Evolutionary conservation across 2,329 filamentous ascomycete genomes (phyloP), one percentile per base, ranked within the genome.

Genomic region (Xylaria polymorpha): DNA sequence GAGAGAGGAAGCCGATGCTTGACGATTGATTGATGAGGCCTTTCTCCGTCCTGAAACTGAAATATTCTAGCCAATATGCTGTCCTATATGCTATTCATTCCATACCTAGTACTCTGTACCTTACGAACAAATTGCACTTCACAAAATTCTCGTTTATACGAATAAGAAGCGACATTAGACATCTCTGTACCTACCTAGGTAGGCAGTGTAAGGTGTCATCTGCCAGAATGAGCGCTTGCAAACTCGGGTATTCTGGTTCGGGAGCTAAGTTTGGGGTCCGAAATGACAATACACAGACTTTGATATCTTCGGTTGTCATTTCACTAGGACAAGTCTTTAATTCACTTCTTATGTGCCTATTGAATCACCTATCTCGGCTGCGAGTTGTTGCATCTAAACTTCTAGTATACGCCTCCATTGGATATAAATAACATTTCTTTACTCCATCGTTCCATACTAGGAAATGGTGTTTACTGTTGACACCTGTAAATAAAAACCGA

Each of bases 381-480:
- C 62, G 20, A 22, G 44, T 35, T 41, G 37, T 39, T 10, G 18
- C 46, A 20, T 29, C 15, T 39, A 8, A 32, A 55, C 18, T 46
- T 37, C 25, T 29, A 29, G 25, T 29, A 14, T 14, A 14, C 20
- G 2, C 29, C 43, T 48, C 15, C 10, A 22, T 56, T 14, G 18
- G 22, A 55, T 46, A 53, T 55, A 44, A 55, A 56, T 53, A 50
- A 39, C n/a, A 10, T 39, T 22, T 41, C 37, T 56, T 22, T 39
- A 44, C 50, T 37, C 53, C 53, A 67, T 43, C n/a, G 8, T 29
- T 59, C 58, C 25, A 50, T 29, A 43, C 32, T 39, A 29, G 25
- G 64, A 39, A 41, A 20, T 15, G 10, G 9, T 64, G 60, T 67
- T 67, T 67, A 67, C 67, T 56, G 64, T 65, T 59, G 62, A 61